Base-by-base conservation (phyloP, 768 basidiomycete species). In the Phlegmacium glaucopus region DNA sequence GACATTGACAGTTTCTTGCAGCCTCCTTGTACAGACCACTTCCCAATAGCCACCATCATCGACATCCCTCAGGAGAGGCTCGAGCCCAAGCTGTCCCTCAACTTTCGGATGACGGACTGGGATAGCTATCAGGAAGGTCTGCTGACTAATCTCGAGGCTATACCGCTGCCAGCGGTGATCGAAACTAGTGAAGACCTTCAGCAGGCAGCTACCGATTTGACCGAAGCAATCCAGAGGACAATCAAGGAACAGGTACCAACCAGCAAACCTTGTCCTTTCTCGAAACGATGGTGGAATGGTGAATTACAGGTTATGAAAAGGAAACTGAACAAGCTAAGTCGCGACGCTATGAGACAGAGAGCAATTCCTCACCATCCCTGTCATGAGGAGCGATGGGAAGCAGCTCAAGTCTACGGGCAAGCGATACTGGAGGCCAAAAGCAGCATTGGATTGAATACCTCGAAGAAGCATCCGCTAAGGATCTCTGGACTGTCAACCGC, bases 101-200 rank as follows among this genome's bases (percentile, higher is more conserved):
- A 71, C 56, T 73, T 61, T 48, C 16, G 57, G 2, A 30, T 37
- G 9, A 56, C 60, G 0, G 57, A 68, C 44, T 70, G 68, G 69
- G 44, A 56, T 4, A 48, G 56, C 2, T 68, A 68, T 48, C 28
- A 50, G 4, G 41, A 54, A 9, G 26, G 18, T 2, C 57, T 72
- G 0, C 29, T 9, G 6, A 25, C 15, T n/a, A 32, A 47, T 11
- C 9, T 15, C 17, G 15, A 9, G 1, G 13, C 47, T 8, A 32
- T 32, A 13, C 9, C 30, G 9, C 30, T 13, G 13, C 30, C 13
- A 13, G 30, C 8, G 13, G 27, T 13, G 29, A 22, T 50, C 5
- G 9, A 4, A n/a, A 45, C 42, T 8, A 32, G 22, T 4, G 44
- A 49, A 12, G 30, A 40, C 6, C 9, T 49, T 6, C 9, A 49